A percentile compares a stretch with the other conserved stretches of the same genome.
Conservation (phyloP, 208 protist species). For the Phytomonas francai region DNA sequence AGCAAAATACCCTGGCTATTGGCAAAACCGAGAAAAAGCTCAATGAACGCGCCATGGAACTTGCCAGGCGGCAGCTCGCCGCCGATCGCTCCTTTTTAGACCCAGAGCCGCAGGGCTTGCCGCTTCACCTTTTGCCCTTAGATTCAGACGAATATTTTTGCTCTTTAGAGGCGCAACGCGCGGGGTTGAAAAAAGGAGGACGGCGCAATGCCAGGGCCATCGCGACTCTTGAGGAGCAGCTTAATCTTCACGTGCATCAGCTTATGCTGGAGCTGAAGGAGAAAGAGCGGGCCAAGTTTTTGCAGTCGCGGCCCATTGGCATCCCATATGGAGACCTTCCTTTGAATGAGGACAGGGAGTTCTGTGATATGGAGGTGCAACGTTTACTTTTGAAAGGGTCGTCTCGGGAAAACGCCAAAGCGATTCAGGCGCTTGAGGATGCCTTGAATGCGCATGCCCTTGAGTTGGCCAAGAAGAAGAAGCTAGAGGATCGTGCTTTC, state of each 20-base stretch:
- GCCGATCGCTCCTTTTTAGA: conserved; percentile 19
- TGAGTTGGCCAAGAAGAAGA: conserved; percentile 50
- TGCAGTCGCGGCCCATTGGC: conserved; percentile 35
- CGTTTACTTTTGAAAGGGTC: conserved; percentile 40
- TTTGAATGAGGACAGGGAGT: conserved; percentile 41
- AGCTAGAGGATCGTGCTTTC: conserved; percentile 49
- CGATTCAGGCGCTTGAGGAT: conserved; percentile 54
- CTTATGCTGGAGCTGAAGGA: conserved; percentile 48
- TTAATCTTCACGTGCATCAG: conserved; percentile 52
- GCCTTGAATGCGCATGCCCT: conserved; percentile 59
- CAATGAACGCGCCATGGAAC: conserved; percentile 38
- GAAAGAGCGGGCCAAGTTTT: conserved; percentile 46
- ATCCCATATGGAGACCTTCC: conserved; percentile 50
- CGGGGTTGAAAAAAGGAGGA: conserved; percentile 50
- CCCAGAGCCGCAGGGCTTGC: conserved; percentile 35
- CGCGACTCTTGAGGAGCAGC: conserved; percentile 35
- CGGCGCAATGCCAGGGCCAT: conserved; percentile 36
- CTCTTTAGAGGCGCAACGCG: conserved; percentile 46
- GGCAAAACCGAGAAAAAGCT: conserved; percentile 37
- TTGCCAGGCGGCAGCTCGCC: conserved; percentile 24
- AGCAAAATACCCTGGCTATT: conserved; percentile 32
- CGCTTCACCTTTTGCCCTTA: conserved; percentile 40
- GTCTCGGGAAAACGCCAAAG: conserved; percentile 30
- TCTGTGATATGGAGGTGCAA: conserved; percentile 57
- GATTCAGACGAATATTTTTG: conserved; percentile 36